These are phyloP conservation scores for Neurospora hispaniola DNA, from an alignment of 495 filamentous ascomycete genomes.

Conservation along the genomic window DNA sequence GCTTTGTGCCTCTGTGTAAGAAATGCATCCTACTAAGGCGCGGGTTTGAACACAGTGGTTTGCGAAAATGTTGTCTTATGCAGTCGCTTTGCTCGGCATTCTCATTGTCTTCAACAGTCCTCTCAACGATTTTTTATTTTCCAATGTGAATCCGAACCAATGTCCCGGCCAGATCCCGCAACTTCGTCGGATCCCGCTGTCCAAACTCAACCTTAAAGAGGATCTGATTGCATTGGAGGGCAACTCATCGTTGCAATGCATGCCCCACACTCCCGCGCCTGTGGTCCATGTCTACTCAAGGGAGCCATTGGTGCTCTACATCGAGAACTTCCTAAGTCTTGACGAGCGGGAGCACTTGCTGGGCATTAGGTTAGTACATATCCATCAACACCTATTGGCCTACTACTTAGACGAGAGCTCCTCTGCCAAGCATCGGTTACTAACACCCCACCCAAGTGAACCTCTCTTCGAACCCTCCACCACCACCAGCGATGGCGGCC, in stretches of 20 bases:
- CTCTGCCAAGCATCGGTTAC: not conserved
- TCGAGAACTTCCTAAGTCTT: slow-evolving; percentile 31
- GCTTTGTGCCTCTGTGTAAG: not conserved
- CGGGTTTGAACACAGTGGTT: not conserved
- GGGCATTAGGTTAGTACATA: slow-evolving; percentile 26
- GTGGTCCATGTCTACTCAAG: slow-evolving; percentile 31
- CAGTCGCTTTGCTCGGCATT: slow-evolving; percentile 14
- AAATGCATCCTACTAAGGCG: not conserved
- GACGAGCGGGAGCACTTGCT: slow-evolving; percentile 30
- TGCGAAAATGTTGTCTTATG: slow-evolving; percentile 18
- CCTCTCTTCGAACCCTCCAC: slow-evolving; percentile 34
- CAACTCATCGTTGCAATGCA: slow-evolving; percentile 12
- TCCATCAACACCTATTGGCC: too few species aligned
- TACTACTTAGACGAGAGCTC: too few species aligned
- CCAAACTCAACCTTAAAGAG: slow-evolving; percentile 24
- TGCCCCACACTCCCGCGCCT: slow-evolving; percentile 19
- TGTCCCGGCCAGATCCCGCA: slow-evolving; percentile 1
- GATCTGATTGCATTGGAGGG: slow-evolving; percentile 32
- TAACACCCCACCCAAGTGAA: slow-evolving; percentile 14
- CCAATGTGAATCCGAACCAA: not conserved
- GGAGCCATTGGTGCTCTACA: slow-evolving; percentile 34
- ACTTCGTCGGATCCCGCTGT: slow-evolving; percentile 27
- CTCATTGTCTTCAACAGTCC: slow-evolving; percentile 17
- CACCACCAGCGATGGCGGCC: slow-evolving; percentile 30
- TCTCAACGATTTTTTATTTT: slow-evolving; percentile 12